Conservation (phyloP, 805 yeast genomes). For the Yarrowia keelungensis region DNA sequence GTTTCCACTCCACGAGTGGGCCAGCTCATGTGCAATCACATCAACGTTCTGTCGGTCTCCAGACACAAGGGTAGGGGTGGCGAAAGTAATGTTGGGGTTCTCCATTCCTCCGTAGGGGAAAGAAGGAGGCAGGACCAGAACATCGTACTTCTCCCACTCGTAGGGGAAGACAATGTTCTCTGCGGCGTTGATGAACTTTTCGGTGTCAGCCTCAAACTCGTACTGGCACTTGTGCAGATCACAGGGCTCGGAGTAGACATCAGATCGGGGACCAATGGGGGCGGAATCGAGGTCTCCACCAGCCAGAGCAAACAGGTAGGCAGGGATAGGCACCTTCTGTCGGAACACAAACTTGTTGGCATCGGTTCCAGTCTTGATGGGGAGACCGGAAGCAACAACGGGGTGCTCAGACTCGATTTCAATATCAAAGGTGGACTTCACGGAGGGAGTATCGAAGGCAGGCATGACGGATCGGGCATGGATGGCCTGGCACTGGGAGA, state of each 20-base stretch:
- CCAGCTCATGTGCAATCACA: constrained; percentile 91
- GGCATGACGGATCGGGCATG: constrained; percentile 90
- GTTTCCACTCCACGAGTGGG: constrained; percentile 94
- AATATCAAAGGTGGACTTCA: constrained; percentile 70
- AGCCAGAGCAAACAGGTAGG: constrained; percentile 83
- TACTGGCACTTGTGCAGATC: constrained; percentile 70
- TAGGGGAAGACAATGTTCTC: constrained; percentile 77
- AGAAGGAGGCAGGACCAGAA: constrained; percentile 76
- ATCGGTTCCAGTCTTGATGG: constrained; percentile 38
- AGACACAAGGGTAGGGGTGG: constrained; percentile 85
- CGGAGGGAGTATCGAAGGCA: constrained; percentile 87
- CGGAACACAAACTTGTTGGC: constrained; percentile 57
- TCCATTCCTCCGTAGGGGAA: constrained; percentile 96
- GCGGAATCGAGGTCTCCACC: constrained; percentile 76
- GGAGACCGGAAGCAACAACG: constrained; percentile 72
- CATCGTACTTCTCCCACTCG: constrained; percentile 86
- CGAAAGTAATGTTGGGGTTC: constrained; percentile 88
- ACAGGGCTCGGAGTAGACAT: constrained; percentile 78
- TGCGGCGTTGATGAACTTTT: constrained; percentile 77
- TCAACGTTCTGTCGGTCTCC: constrained; percentile 87
- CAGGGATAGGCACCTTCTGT: constrained; percentile 85
- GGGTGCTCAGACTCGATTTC: constrained; percentile 68
- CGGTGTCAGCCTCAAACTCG: constrained; percentile 80
- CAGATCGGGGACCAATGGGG: constrained; percentile 84
- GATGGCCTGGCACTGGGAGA: constrained; percentile 90